Base-by-base conservation (phyloP, 768 basidiomycete species). In the Lentinula boryana region DNA sequence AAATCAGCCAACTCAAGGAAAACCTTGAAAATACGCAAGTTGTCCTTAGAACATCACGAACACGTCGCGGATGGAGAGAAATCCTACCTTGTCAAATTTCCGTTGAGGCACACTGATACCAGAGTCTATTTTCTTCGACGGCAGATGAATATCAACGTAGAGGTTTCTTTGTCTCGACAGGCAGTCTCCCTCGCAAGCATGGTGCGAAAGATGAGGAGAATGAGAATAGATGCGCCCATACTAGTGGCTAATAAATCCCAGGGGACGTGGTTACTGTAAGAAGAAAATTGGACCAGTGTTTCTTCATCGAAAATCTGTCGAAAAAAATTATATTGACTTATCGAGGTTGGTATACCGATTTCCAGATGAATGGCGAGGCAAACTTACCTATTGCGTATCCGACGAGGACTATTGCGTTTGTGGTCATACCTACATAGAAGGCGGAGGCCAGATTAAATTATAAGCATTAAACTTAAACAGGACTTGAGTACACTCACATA, bases 351-450 rank as follows among this genome's bases (percentile, higher is more conserved):
- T 88, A 91, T 69, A 79, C 61, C 56, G 76, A 72, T 73, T 88
- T 82, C 90, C 90, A 93, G 82, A 90, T 88, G 67, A 88, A 87
- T 31, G 88, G 86, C 5, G 88, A 80, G 2, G 80, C 86, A 15
- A 89, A 82, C 68, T 93, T 92, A 58, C 89, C 91, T 31, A 90
- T 76, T 21, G 84, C 88, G 70, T 92, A 94, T 1, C 81, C 85
- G 60, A 82, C 77, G 43, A 93, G 80, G 46, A 91, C 77, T 62
- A 91, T 80, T 16, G 88, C 90, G 67, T 91, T 93, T 15, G 84
- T 83, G 3, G 89, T 91, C 1, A 86, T 85, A 57, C 84, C 86
- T 88, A 36, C n/a, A n/a, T n/a, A n/a, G n/a, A n/a, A n/a, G n/a
- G n/a, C n/a, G n/a, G n/a, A n/a, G n/a, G n/a, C n/a, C n/a, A n/a